Evolutionary conservation across 2,329 filamentous ascomycete genomes (phyloP), one percentile per base, ranked within the genome.

Genomic region (Xylogone sp.): DNA sequence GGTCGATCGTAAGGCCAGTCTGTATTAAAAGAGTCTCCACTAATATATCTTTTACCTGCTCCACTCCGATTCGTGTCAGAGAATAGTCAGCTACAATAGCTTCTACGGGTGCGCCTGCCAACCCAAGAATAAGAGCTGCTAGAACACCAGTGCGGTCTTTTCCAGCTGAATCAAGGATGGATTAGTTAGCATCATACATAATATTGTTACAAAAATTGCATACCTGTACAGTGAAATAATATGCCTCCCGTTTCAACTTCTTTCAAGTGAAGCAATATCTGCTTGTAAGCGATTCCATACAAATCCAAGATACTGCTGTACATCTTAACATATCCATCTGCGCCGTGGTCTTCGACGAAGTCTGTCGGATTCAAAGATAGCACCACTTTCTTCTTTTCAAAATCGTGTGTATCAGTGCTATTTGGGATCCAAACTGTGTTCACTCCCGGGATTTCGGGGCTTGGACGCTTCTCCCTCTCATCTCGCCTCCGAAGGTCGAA

Each of bases 221-320:
- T 39, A 39, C 34, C 78, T 8, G 74, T 79, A 61, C 78, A 82
- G 61, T 82, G 79, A 42, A 82, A 81, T 54, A 53, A 79, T 71
- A 16, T 71, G 69, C 59, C 77, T 70, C 1, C 60, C 52, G 7
- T 72, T 71, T 10, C 68, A 54, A 81, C 76, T 46, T 74, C 75
- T 73, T 59, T 76, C 69, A 21, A 82, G 66, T 5, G 82, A 66
- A 6, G 68, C 69, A 39, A 18, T 39, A 39, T 39, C 10, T 39
- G 34, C 39, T 62, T 68, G 57, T 78, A 72, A 19, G 66, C 69
- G 6, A 68, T 16, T 48, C 51, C 57, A 59, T 80, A 79, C 16
- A 68, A 63, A 8, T 68, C 59, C 45, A 77, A 57, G 43, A 79
- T 69, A 48, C 72, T 69, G 53, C 78, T 54, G 55, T 81, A 78